Conservation (phyloP, 2,329 filamentous ascomycete genomes). For the Aspergillus quadricinctus region DNA sequence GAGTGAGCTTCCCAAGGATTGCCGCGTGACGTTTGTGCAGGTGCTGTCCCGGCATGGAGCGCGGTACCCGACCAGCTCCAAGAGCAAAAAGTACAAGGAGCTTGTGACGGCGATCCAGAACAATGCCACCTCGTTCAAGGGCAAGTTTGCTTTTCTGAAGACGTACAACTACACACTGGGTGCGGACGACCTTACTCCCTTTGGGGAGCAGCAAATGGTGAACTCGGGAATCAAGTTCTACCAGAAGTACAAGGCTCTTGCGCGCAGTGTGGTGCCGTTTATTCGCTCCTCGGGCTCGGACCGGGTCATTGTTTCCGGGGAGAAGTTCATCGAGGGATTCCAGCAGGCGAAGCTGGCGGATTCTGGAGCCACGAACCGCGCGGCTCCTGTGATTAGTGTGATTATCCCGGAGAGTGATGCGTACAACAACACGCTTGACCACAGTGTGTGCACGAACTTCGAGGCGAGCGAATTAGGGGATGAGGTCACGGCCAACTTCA, state of each 20-base stretch:
- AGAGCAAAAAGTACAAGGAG: constrained; percentile 59
- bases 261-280: constrained; percentile 59
- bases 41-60: constrained; percentile 81
- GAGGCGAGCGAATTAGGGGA: constrained; percentile 49
- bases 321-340: constrained; percentile 72
- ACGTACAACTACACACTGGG: constrained; percentile 69
- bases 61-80: constrained; percentile 69
- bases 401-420: constrained; percentile 62
- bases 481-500: constrained; percentile 55
- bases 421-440: constrained; percentile 77
- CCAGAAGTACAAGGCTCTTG: constrained; percentile 63
- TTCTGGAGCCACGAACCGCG: constrained; percentile 38
- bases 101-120: constrained; percentile 65
- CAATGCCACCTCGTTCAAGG: constrained; percentile 51
- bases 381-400: constrained; percentile 57
- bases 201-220: constrained; percentile 66
- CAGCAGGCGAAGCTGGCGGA: constrained; percentile 52
- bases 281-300: constrained; percentile 65
- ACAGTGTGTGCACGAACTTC: constrained; percentile 67
- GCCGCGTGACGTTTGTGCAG: constrained; percentile 73
- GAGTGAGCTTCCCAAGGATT: constrained; percentile 58
- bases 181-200: constrained; percentile 62
- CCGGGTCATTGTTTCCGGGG: constrained; percentile 69
- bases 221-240: constrained; percentile 75
- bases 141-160: constrained; percentile 64